Evolutionary conservation across 495 filamentous ascomycete genomes (phyloP).

Genomic region (Trichoderma erinaceum): DNA sequence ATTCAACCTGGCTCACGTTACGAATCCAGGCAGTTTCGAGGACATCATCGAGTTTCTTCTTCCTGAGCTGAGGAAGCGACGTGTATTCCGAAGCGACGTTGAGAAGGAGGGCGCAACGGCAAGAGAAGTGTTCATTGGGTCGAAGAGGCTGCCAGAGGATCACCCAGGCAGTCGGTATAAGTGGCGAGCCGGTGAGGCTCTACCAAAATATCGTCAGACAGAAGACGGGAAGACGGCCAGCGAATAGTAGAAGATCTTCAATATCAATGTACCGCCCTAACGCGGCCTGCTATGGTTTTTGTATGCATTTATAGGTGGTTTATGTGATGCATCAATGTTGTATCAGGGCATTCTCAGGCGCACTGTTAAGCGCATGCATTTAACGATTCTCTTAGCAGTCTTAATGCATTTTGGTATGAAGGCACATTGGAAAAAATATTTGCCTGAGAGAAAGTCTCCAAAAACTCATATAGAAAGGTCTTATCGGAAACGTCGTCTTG

Average conservation of each 20-base stretch:
- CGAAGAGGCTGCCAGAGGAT: constrained; percentile 27
- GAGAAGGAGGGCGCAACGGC: constrained; percentile 44
- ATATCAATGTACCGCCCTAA: not conserved
- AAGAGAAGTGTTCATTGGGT: constrained; percentile 48
- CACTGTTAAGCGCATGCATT: not conserved
- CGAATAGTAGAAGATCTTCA: not conserved
- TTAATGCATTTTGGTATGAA: not conserved
- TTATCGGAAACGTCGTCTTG: not conserved
- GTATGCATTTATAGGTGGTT: not conserved
- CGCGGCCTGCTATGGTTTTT: not conserved
- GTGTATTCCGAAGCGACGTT: constrained; percentile 29
- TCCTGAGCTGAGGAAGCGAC: constrained; percentile 36
- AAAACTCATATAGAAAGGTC: not conserved
- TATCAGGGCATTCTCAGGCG: not conserved
- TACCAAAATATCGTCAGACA: constrained; percentile 23
- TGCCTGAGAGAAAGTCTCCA: not conserved
- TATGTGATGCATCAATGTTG: not conserved
- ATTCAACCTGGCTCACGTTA: constrained; percentile 49
- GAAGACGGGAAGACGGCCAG: not conserved
- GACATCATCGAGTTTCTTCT: constrained; percentile 42
- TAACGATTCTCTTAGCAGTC: not conserved
- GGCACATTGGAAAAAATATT: not conserved
- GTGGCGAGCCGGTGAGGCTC: constrained; percentile 24
- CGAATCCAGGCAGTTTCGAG: constrained; percentile 40
- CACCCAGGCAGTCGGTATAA: constrained; percentile 32